Base-by-base conservation (phyloP, 2,329 filamentous ascomycete species). In the Phoma herbarum region DNA sequence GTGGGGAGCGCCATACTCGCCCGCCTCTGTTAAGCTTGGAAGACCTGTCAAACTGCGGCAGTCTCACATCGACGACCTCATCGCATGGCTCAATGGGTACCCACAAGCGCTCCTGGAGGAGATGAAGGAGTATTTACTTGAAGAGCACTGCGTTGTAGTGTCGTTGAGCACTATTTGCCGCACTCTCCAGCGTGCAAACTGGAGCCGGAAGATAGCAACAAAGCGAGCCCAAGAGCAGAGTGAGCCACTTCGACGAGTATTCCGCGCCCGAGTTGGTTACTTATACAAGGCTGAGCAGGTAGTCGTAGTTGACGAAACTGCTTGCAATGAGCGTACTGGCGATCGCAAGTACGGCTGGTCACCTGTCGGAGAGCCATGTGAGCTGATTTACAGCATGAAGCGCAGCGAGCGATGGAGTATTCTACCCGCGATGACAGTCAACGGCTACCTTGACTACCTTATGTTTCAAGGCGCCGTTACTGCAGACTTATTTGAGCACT, bases 321-420 rank as follows among this genome's bases (percentile, higher is more conserved):
- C 35, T 39, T 39, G 35, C 35, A 39, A 39, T 39, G 35, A 39
- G 35, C 35, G 35, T 39, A 39, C n/a, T n/a, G n/a, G n/a, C n/a
- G n/a, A n/a, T n/a, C n/a, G n/a, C n/a, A n/a, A n/a, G n/a, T n/a
- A n/a, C 35, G 35, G 35, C 14, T 39, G 35, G 35, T 6, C 10
- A 12, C 35, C 35, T 39, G 7, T 39, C 18, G 14, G 25, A 2
- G 0, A 14, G 11, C n/a, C 50, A 0, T 49, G 50, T 11, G 37
- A 44, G 28, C 20, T 54, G 1, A 14, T 8, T 11, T 50, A 59
- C n/a, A n/a, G 2, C 22, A 14, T 54, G 50, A 50, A 39, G 33
- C 46, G 22, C 29, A 61, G 42, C 61, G 51, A 43, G 61, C 59
- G 7, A 53, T 62, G 42, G n/a, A n/a, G n/a, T n/a, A n/a, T n/a